Percentiles rank a stretch among this genome's conserved stretches.
Evolutionary conservation across 805 yeast species (phyloP).

Genomic region (Priceomyces carsonii): DNA sequence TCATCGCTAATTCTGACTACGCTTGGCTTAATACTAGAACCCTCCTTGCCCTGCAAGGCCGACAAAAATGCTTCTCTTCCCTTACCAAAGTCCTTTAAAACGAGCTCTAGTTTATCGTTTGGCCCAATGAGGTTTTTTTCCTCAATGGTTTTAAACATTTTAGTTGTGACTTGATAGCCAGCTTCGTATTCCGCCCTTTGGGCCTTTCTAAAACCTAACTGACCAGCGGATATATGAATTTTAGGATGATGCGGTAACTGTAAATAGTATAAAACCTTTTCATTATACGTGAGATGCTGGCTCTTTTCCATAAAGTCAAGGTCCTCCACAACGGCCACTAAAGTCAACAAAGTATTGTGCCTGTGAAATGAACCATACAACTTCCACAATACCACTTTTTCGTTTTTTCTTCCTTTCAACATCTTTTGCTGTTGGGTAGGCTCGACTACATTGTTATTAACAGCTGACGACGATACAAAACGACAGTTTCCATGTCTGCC

Average conservation of each 20-base stretch:
- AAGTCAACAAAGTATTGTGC: conserved; percentile 81
- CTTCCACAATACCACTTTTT: conserved; percentile 60
- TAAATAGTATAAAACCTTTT: conserved; percentile 74
- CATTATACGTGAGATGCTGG: conserved; percentile 56
- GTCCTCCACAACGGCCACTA: conserved; percentile 71
- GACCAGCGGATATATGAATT: conserved; percentile 75
- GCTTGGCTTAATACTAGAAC: conserved; percentile 62
- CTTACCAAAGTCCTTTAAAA: conserved; percentile 80
- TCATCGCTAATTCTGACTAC: conserved; percentile 73
- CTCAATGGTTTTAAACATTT: conserved; percentile 69
- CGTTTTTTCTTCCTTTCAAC: conserved; percentile 13
- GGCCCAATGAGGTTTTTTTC: conserved; percentile 55
- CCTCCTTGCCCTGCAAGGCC: conserved; percentile 89
- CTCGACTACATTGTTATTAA: conserved; percentile 6
- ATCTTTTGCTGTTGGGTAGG: conserved; percentile 6
- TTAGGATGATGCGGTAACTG: conserved; percentile 77
- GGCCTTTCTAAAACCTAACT: conserved; percentile 84
- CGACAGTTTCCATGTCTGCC: too few relatives aligned
- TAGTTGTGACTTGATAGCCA: conserved; percentile 77
- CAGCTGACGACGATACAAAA: conserved; percentile 1
- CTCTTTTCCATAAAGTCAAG: conserved; percentile 56
- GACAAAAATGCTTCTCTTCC: conserved; percentile 85
- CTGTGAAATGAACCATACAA: conserved; percentile 75
- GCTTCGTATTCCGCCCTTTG: conserved; percentile 95
- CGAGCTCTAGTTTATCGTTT: conserved; percentile 66